Evolutionary conservation across 768 basidiomycete species (phyloP).

Genomic region (Cubamyces lactineus): DNA sequence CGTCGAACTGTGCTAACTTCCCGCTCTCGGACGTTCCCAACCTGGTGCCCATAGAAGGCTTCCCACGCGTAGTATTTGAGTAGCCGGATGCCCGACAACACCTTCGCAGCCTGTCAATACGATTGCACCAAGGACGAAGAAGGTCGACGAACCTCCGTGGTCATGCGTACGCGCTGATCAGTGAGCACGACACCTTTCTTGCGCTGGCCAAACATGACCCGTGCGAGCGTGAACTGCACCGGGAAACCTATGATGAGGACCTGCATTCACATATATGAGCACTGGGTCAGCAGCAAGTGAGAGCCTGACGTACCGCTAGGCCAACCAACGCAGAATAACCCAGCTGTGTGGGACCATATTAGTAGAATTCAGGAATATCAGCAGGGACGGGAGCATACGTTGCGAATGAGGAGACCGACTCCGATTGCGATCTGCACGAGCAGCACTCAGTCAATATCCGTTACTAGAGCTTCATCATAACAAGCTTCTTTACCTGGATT

Average conservation of each 20-base stretch:
- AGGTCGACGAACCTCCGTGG: slow-evolving; percentile 50
- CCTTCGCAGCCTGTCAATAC: slow-evolving; percentile 33
- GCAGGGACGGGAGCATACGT: slow-evolving; percentile 39
- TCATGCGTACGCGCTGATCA: slow-evolving; percentile 65
- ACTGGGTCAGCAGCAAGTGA: no score
- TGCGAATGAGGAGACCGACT: slow-evolving; percentile 62
- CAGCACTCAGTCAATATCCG: neutral
- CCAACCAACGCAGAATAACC: slow-evolving; percentile 19
- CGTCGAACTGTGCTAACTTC: slow-evolving; percentile 64
- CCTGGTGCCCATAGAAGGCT: slow-evolving; percentile 71
- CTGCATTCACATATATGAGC: slow-evolving; percentile 25
- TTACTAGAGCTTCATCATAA: neutral
- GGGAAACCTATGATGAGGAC: slow-evolving; percentile 62
- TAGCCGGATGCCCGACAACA: slow-evolving; percentile 83
- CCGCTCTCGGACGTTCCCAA: slow-evolving; percentile 65
- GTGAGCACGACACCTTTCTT: slow-evolving; percentile 64
- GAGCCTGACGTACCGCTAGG: slow-evolving; percentile 6
- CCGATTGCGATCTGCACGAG: slow-evolving; percentile 55
- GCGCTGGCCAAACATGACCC: slow-evolving; percentile 55
- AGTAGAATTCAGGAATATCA: neutral
- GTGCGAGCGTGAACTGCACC: slow-evolving; percentile 55
- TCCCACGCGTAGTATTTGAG: slow-evolving; percentile 96
- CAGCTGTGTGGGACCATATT: neutral
- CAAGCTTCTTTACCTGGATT: slow-evolving; percentile 47
- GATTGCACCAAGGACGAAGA: neutral